phyloP scores from a whole-genome alignment of 2,329 filamentous ascomycete genomes.

The Chrysoporthe puriensis region DNA sequence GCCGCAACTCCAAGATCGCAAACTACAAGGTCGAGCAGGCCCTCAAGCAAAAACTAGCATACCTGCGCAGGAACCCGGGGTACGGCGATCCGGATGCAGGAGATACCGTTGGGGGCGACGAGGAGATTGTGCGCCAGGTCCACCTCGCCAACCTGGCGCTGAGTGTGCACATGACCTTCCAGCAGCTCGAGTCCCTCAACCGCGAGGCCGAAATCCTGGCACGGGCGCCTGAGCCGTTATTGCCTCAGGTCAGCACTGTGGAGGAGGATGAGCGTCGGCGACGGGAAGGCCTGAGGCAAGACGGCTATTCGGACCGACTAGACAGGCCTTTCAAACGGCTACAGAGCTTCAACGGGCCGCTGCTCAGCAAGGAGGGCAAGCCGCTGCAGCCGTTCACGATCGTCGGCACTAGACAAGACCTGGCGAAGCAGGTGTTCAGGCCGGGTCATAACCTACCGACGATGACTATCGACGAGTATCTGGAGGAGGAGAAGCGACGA shows the following conservation, averaged over 20 bases:
- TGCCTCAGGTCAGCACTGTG: constrained; percentile 48
- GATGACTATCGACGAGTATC: constrained; percentile 97
- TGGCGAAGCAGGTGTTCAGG: constrained; percentile 82
- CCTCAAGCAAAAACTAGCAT: constrained; percentile 79
- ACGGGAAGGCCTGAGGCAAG: constrained; percentile 33
- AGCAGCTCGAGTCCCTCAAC: constrained; percentile 82
- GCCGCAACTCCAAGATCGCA: constrained; percentile 82
- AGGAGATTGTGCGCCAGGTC: constrained; percentile 79
- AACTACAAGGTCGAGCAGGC: constrained; percentile 85
- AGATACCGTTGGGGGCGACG: constrained; percentile 72
- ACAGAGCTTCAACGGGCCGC: constrained; percentile 53
- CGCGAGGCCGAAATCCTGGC: constrained; percentile 84
- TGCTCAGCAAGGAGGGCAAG: constrained; percentile 78
- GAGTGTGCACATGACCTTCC: constrained; percentile 78
- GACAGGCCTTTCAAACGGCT: constrained; percentile 65
- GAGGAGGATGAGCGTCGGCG: constrained; percentile 50
- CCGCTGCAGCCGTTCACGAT: constrained; percentile 91
- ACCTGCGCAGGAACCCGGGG: constrained; percentile 51
- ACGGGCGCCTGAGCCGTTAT: constrained; percentile 63
- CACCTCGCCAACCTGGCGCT: constrained; percentile 77
- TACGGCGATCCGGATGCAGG: constrained; percentile 58
- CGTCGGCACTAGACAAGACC: constrained; percentile 73
- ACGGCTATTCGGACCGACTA: constrained; percentile 70
- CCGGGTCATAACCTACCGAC: constrained; percentile 92
- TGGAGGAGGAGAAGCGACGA: constrained; percentile 83